Conservation (phyloP, 1,139 yeast species). For the Torulaspora pretoriensis region DNA sequence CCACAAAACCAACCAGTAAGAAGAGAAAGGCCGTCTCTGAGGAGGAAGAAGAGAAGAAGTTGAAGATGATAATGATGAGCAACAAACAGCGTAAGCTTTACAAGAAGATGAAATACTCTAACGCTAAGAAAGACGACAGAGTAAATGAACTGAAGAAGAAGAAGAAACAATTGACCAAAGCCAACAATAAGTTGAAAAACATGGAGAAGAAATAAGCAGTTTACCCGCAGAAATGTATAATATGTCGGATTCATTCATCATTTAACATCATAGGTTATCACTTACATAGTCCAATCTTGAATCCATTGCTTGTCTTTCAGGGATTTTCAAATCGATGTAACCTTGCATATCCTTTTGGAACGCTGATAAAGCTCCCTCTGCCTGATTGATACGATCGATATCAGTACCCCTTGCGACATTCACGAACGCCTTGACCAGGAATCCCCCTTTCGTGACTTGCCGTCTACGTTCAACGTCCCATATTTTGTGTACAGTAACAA, state of each 20-base stretch:
- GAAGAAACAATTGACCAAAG: constrained; percentile 71
- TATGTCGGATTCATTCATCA: constrained; percentile 4
- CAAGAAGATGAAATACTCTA: constrained; percentile 92
- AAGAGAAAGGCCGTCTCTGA: constrained; percentile 42
- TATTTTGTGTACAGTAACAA: constrained; percentile 45
- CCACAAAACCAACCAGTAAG: constrained; percentile 34
- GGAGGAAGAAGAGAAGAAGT: constrained; percentile 78
- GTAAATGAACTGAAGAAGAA: constrained; percentile 70
- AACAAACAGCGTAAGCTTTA: constrained; percentile 92
- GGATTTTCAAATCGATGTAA: constrained; percentile 61
- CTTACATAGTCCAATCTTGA: constrained; percentile 45
- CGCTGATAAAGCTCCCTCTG: constrained; percentile 56
- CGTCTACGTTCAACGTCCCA: constrained; percentile 26
- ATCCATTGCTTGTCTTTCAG: constrained; percentile 80
- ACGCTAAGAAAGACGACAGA: constrained; percentile 78
- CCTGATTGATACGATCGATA: constrained; percentile 63
- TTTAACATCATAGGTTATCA: constrained; percentile 7
- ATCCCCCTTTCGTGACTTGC: constrained; percentile 36
- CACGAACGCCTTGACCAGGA: constrained; percentile 57
- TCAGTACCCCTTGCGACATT: constrained; percentile 73
- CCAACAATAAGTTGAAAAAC: constrained; percentile 53
- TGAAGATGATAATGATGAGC: constrained; percentile 94
- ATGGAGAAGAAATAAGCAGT: constrained; percentile 30
- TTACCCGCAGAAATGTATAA: constrained; percentile 10
- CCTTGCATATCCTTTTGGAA: constrained; percentile 65